Conservation (phyloP, 352 stramenopile genomes). For the Globisporangium orthogonon region DNA sequence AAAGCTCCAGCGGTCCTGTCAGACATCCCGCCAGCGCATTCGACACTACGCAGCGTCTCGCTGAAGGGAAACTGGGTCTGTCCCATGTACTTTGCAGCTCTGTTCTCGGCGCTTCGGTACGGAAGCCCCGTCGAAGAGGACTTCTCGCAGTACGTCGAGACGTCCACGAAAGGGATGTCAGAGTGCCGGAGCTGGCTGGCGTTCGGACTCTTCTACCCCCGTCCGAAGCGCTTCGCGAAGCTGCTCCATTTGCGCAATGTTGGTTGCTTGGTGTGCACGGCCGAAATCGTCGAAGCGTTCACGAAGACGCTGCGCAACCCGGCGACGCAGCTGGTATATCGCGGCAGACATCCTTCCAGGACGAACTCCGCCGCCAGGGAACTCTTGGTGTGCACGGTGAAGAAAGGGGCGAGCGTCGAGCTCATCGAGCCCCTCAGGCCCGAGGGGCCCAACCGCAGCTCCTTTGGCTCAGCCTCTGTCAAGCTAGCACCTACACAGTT, state of each 20-base stretch:
- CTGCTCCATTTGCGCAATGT: constrained; percentile 5
- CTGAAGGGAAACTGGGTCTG: neutral
- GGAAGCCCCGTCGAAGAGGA: neutral
- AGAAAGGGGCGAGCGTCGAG: constrained; percentile 1
- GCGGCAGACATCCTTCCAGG: neutral
- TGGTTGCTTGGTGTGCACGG: neutral
- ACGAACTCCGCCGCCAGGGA: neutral
- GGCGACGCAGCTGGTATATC: neutral
- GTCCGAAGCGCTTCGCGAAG: constrained; percentile 7
- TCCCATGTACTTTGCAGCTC: neutral
- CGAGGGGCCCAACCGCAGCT: too few relatives aligned
- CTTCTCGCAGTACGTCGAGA: neutral
- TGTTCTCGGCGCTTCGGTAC: constrained; percentile 3
- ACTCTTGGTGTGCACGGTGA: neutral
- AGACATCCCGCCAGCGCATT: neutral
- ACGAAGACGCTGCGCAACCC: constrained; percentile 3
- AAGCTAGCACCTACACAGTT: neutral
- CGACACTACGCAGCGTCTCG: neutral
- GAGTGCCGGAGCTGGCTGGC: constrained; percentile 15
- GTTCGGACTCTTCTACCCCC: constrained; percentile 18
- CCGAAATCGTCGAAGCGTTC: neutral
- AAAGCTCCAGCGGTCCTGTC: neutral
- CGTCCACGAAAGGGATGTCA: neutral
- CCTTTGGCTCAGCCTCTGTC: neutral
- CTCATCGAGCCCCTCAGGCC: neutral